Percentiles rank a stretch among this genome's conserved stretches.
These are phyloP conservation scores for Platanus orientalis DNA, from an alignment of 164 flowering plant species.

Conservation along the genomic window DNA sequence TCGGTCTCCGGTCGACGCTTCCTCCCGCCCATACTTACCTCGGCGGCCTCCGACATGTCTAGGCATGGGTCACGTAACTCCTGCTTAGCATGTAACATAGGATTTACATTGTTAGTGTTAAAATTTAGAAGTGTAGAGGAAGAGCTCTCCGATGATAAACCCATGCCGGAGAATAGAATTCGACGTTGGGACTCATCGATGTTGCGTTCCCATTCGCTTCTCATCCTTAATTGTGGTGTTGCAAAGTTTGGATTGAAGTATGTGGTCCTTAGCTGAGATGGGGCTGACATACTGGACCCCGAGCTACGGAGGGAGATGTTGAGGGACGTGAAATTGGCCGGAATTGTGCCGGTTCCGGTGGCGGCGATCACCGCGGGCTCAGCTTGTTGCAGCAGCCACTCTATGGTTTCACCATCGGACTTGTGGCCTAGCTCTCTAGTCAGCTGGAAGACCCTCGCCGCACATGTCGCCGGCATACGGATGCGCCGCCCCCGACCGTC, in stretches of 20 bases:
- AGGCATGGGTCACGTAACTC: conserved; percentile 36
- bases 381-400: conserved; percentile 82
- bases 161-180: conserved; percentile 23
- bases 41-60: conserved; percentile 42
- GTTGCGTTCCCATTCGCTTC: conserved; percentile 36
- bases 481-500: conserved; percentile 84
- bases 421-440: conserved; percentile 73
- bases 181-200: conserved; percentile 23
- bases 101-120: conserved; percentile 21
- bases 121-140: conserved; percentile 23
- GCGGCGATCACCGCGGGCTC: conserved; percentile 85
- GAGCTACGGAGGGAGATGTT: conserved; percentile 71
- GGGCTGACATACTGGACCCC: conserved; percentile 50
- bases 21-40: conserved; percentile 24
- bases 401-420: conserved; percentile 78
- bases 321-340: conserved; percentile 71
- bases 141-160: conserved; percentile 22
- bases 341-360: conserved; percentile 85
- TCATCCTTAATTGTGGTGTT: conserved; percentile 29
- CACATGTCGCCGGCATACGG: conserved; percentile 84
- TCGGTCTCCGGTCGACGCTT: conserved; percentile 44
- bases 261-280: conserved; percentile 37
- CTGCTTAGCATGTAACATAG: conserved; percentile 39
- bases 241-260: conserved; percentile 33
- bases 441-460: conserved; percentile 79